These are phyloP conservation scores for Serpula lacrymans DNA, from an alignment of 768 basidiomycete species.

Conservation along the genomic window DNA sequence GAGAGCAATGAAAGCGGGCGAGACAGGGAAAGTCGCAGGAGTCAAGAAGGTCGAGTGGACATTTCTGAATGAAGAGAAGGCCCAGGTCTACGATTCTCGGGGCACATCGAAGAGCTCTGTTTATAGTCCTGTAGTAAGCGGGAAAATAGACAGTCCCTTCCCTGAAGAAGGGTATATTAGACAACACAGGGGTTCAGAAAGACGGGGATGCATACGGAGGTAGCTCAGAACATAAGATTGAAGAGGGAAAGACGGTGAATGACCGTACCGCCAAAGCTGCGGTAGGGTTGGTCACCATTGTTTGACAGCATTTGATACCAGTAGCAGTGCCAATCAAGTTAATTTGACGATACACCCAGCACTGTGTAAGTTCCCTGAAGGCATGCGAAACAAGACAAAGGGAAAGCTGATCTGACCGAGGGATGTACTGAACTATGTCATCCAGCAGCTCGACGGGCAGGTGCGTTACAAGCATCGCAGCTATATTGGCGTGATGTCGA, in stretches of 20 bases:
- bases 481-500: too few relatives aligned
- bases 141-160: constrained; percentile 1
- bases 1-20: constrained; percentile 1
- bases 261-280: constrained; percentile 6
- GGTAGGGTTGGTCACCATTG: constrained; percentile 4
- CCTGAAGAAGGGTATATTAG: too few relatives aligned
- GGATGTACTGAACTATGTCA: neutral
- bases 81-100: neutral
- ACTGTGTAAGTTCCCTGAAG: neutral
- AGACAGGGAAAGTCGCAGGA: neutral
- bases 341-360: constrained; percentile 6
- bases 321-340: neutral
- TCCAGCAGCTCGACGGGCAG: constrained; percentile 7
- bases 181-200: neutral
- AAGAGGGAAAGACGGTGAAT: too few relatives aligned
- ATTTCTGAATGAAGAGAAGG: constrained; percentile 4
- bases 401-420: neutral
- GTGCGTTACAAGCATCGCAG: too few relatives aligned
- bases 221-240: too few relatives aligned
- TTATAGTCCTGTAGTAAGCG: constrained; percentile 2
- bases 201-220: too few relatives aligned
- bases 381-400: constrained; percentile 1
- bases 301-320: constrained; percentile 2
- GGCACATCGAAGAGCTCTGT: constrained; percentile 1
- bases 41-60: neutral